Evolutionary conservation across 352 stramenopile species (phyloP).

Genomic region (Phytopythium litorale): DNA sequence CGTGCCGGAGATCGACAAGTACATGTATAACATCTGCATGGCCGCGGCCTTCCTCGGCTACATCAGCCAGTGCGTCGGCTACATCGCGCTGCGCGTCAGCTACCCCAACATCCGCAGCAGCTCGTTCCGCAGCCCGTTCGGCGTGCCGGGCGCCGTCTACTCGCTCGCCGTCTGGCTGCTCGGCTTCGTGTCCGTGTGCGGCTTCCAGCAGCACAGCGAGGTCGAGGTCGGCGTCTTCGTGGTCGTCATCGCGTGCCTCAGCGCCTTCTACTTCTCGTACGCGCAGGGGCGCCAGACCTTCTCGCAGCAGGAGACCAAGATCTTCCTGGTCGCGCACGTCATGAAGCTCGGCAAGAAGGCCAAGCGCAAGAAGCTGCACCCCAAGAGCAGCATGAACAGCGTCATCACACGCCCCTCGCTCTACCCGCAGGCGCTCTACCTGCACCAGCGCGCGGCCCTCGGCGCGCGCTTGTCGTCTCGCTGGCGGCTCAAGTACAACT

Average conservation of each 20-base stretch:
- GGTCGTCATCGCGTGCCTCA: slow-evolving; percentile 13
- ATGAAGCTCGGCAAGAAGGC: slow-evolving; percentile 20
- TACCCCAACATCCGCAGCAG: slow-evolving; percentile 24
- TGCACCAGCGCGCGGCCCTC: slow-evolving; percentile 2
- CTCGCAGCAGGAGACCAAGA: slow-evolving; percentile 26
- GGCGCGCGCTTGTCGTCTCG: background rate
- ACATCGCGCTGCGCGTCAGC: slow-evolving; percentile 24
- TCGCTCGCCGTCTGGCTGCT: slow-evolving; percentile 25
- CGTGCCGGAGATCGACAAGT: slow-evolving; percentile 12
- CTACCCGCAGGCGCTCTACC: background rate
- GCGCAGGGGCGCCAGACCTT: slow-evolving; percentile 26
- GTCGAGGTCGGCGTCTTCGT: slow-evolving; percentile 16
- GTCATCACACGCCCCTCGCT: slow-evolving; percentile 2
- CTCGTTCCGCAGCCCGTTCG: slow-evolving; percentile 30
- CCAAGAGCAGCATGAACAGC: slow-evolving; percentile 5
- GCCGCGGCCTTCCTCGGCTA: slow-evolving; percentile 25
- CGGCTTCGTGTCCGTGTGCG: slow-evolving; percentile 18
- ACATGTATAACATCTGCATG: slow-evolving; percentile 34
- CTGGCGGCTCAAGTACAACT: slow-evolving; percentile 4
- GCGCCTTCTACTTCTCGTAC: slow-evolving; percentile 24
- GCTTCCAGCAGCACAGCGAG: slow-evolving; percentile 23
- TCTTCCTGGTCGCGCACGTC: slow-evolving; percentile 31
- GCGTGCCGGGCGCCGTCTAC: slow-evolving; percentile 21
- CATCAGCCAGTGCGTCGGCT: slow-evolving; percentile 25
- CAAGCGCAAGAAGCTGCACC: slow-evolving; percentile 12